These are phyloP conservation scores for Rachicladosporium sp. DNA, from an alignment of 2,329 filamentous ascomycete genomes.

Conservation along the genomic window DNA sequence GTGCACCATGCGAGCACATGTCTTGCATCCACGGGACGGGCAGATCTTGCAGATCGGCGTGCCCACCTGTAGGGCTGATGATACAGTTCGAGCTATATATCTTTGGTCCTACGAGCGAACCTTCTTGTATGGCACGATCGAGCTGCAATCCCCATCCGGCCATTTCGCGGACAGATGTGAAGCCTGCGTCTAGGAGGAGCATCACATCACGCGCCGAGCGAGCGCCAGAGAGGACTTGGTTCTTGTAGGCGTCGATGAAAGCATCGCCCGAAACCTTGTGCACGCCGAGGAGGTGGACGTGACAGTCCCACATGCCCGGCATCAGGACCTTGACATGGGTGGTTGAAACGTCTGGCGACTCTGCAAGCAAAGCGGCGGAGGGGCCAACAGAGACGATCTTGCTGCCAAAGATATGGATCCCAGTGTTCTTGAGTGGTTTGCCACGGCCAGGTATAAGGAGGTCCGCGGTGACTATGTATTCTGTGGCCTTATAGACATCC, in stretches of 20 bases:
- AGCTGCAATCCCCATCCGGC: constrained; percentile 37
- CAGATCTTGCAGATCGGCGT: constrained; percentile 33
- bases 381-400: constrained; percentile 31
- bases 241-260: constrained; percentile 14
- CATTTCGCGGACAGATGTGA: constrained; percentile 40
- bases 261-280: constrained; percentile 13
- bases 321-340: constrained; percentile 33
- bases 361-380: constrained; percentile 6
- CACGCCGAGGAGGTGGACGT: constrained; percentile 36
- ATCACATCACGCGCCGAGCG: constrained; percentile 30
- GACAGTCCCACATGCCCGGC: constrained; percentile 43
- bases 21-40: constrained; percentile 25
- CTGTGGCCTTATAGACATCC: not conserved
- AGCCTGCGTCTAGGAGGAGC: constrained; percentile 35
- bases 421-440: constrained; percentile 28
- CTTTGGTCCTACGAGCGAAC: constrained; percentile 35
- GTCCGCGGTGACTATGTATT: constrained; percentile 12
- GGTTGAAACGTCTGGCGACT: constrained; percentile 12
- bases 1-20: constrained; percentile 21
- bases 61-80: constrained; percentile 38
- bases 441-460: constrained; percentile 39
- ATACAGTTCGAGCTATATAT: constrained; percentile 36
- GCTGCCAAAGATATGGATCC: constrained; percentile 27
- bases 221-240: constrained; percentile 27
- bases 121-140: constrained; percentile 31